These are phyloP conservation scores for Colletotrichum sp. DNA, from an alignment of 2,329 filamentous ascomycete genomes.

Conservation along the genomic window DNA sequence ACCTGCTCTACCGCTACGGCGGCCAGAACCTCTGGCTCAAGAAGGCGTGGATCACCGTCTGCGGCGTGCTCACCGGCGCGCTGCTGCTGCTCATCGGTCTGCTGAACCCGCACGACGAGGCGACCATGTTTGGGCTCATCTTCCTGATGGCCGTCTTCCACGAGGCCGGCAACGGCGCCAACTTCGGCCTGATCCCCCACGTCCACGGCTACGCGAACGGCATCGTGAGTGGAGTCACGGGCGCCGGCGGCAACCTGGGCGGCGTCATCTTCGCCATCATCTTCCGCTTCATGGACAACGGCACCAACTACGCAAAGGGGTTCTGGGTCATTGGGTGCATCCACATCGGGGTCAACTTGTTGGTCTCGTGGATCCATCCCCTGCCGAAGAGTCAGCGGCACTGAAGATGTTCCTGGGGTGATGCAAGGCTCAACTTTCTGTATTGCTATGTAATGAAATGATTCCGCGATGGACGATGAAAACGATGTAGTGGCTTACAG, in stretches of 20 bases:
- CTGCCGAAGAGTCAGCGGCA: slow-evolving; percentile 55
- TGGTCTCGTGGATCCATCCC: slow-evolving; percentile 61
- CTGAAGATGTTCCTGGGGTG: background rate
- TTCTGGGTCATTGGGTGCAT: slow-evolving; percentile 87
- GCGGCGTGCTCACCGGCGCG: slow-evolving; percentile 66
- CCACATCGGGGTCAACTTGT: slow-evolving; percentile 71
- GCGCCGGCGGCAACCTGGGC: slow-evolving; percentile 82
- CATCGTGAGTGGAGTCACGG: slow-evolving; percentile 76
- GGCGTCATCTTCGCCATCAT: slow-evolving; percentile 85
- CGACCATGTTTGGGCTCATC: slow-evolving; percentile 78
- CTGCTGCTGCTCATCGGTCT: slow-evolving; percentile 67
- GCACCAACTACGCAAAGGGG: slow-evolving; percentile 69
- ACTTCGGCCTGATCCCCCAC: slow-evolving; percentile 86
- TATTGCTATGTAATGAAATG: background rate
- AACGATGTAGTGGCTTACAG: background rate
- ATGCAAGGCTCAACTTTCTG: background rate
- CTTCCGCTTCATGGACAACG: slow-evolving; percentile 73
- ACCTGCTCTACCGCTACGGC: slow-evolving; percentile 51
- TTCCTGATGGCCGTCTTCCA: slow-evolving; percentile 81
- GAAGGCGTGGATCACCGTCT: slow-evolving; percentile 65
- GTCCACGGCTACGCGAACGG: slow-evolving; percentile 86
- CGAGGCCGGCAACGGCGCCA: slow-evolving; percentile 85
- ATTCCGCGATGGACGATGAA: background rate
- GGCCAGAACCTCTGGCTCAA: slow-evolving; percentile 45
- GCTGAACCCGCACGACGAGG: slow-evolving; percentile 64